Evolutionary conservation across 345 rosid genomes (phyloP).

Genomic region (Euphorbia lathyris): DNA sequence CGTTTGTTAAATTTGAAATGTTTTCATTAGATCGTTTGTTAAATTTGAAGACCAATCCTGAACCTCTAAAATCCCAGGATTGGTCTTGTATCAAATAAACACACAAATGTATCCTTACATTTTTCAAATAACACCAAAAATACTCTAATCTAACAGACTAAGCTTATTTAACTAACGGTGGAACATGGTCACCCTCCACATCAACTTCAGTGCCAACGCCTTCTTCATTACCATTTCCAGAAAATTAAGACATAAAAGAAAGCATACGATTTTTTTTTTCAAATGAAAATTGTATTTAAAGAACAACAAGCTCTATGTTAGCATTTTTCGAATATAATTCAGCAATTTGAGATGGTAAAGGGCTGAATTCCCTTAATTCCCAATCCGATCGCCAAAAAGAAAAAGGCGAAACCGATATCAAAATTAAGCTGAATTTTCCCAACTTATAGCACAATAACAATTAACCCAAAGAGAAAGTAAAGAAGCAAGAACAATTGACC

Average conservation of each 20-base stretch:
- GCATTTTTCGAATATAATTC: conserved; percentile 13
- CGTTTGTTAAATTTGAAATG: too few species aligned
- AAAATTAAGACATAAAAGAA: conserved; percentile 14
- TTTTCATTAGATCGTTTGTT: too few species aligned
- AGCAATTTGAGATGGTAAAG: background rate
- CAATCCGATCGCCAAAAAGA: conserved; percentile 24
- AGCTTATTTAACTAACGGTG: too few species aligned
- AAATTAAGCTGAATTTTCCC: conserved; percentile 1
- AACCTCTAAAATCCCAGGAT: too few species aligned
- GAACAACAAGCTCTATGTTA: background rate
- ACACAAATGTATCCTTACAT: too few species aligned
- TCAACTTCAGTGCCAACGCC: too few species aligned
- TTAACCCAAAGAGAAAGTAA: too few species aligned
- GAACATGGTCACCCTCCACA: too few species aligned
- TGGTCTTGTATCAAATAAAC: too few species aligned
- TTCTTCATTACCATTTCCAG: conserved; percentile 24
- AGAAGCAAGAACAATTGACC: background rate
- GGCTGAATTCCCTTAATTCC: background rate
- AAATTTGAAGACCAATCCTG: too few species aligned
- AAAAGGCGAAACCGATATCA: background rate
- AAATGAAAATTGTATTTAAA: background rate
- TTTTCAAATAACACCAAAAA: too few species aligned
- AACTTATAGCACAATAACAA: background rate
- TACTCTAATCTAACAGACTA: too few species aligned
- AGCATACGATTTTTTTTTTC: background rate